phyloP scores from a whole-genome alignment of 2,329 filamentous ascomycete genomes.

The Neobulgaria alba region DNA sequence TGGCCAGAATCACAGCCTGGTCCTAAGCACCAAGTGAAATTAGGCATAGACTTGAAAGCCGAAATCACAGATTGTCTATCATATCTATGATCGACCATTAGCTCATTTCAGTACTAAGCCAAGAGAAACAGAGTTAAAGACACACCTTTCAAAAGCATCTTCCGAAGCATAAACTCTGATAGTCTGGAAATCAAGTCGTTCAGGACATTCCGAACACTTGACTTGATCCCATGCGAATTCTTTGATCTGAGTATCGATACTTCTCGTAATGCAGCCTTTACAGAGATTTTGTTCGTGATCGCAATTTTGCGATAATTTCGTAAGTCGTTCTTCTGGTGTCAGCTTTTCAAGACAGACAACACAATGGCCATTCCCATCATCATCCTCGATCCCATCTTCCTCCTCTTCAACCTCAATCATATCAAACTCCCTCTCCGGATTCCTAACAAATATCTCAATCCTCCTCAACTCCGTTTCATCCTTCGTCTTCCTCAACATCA shows the following conservation, averaged over 20 bases:
- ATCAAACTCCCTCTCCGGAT: no score
- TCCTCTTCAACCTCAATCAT: no score
- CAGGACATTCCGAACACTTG: conserved; percentile 43
- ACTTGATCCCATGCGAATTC: conserved; percentile 35
- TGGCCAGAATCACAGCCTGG: conserved; percentile 44
- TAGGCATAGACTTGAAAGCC: conserved; percentile 34
- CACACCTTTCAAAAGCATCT: conserved; percentile 36
- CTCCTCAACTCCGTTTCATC: no score
- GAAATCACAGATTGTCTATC: conserved; percentile 36
- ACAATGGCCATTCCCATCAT: no score
- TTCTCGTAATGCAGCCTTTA: conserved; percentile 4
- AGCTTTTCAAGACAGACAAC: no score
- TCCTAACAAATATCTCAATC: no score
- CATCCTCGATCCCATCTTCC: no score
- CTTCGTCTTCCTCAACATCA: no score
- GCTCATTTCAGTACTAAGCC: neutral
- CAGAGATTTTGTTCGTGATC: conserved; percentile 11
- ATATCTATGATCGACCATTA: conserved; percentile 27
- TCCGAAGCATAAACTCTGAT: conserved; percentile 37
- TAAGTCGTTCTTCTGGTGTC: no score
- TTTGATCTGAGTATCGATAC: conserved; percentile 10
- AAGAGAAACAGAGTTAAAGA: neutral
- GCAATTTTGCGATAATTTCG: conserved; percentile 5
- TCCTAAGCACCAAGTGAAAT: conserved; percentile 45
- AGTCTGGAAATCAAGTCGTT: conserved; percentile 35